Conservation (phyloP, 1,284 basidiomycete species). For the Cryptococcus neoformans region DNA sequence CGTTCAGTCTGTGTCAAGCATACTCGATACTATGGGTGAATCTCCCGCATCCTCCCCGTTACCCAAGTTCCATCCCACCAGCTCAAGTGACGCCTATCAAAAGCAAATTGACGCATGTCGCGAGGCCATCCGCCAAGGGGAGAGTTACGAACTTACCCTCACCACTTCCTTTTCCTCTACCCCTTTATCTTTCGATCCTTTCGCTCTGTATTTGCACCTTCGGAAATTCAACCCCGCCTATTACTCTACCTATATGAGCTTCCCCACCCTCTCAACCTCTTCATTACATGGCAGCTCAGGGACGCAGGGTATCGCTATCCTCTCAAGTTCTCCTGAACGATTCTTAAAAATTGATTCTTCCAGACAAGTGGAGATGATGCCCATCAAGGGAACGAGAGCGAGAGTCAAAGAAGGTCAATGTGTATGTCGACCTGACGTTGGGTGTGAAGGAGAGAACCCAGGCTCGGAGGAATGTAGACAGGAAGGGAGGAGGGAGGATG, state of each 20-base stretch:
- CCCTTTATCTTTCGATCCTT: constrained; percentile 19
- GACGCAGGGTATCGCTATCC: constrained; percentile 61
- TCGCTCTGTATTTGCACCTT: constrained; percentile 55
- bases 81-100: constrained; percentile 58
- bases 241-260: constrained; percentile 76
- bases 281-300: neutral
- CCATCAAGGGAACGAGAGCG: constrained; percentile 82
- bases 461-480: constrained; percentile 18
- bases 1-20: constrained; percentile 2
- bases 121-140: constrained; percentile 73
- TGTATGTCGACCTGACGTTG: constrained; percentile 26
- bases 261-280: constrained; percentile 51
- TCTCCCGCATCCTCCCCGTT: constrained; percentile 10
- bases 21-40: constrained; percentile 5
- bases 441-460: constrained; percentile 22
- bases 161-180: constrained; percentile 63
- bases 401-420: constrained; percentile 43
- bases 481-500: constrained; percentile 42
- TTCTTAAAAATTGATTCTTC: constrained; percentile 80
- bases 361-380: constrained; percentile 69
- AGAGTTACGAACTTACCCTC: constrained; percentile 95
- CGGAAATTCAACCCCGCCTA: constrained; percentile 84
- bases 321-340: constrained; percentile 83
- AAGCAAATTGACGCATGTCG: constrained; percentile 69
- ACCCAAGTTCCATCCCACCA: constrained; percentile 40